These are phyloP conservation scores for Yamadazyma philogaea DNA, from an alignment of 805 yeast genomes.

Conservation along the genomic window DNA sequence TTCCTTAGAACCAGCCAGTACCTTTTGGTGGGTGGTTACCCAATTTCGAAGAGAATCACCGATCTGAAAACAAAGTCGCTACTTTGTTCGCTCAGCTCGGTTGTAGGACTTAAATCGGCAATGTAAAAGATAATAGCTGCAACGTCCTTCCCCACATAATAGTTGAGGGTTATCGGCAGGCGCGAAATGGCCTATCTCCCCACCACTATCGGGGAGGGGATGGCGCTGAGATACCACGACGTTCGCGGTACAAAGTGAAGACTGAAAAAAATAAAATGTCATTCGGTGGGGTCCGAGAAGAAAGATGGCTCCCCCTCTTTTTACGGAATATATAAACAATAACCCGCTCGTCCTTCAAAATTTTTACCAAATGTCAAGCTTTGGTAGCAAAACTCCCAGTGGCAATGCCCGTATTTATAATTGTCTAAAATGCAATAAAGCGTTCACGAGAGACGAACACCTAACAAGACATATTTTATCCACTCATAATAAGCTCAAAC, in stretches of 20 bases:
- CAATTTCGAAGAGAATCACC: too few species aligned
- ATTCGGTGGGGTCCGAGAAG: not conserved
- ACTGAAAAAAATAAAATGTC: not conserved
- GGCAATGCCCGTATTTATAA: slow-evolving; percentile 43
- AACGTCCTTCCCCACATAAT: not conserved
- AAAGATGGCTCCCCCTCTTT: slow-evolving; percentile 9
- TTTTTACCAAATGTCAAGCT: slow-evolving; percentile 17
- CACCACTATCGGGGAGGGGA: not conserved
- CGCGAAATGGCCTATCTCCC: not conserved
- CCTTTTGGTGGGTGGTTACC: too few species aligned
- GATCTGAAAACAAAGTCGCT: too few species aligned
- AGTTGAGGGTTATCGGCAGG: not conserved
- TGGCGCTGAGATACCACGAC: not conserved
- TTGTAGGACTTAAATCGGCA: slow-evolving; percentile 1
- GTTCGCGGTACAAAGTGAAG: not conserved
- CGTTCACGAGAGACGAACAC: slow-evolving; percentile 47
- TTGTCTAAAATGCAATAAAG: slow-evolving; percentile 41
- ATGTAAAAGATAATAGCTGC: slow-evolving; percentile 3
- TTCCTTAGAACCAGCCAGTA: too few species aligned
- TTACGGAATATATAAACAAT: slow-evolving; percentile 1
- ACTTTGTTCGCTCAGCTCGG: too few species aligned
- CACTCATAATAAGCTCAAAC: slow-evolving; percentile 45
- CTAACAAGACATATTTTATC: slow-evolving; percentile 40
- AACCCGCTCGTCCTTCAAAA: not conserved
- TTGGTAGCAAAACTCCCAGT: slow-evolving; percentile 42